Evolutionary conservation across 2,329 filamentous ascomycete species (phyloP).

Genomic region (Diaporthe humulicola): DNA sequence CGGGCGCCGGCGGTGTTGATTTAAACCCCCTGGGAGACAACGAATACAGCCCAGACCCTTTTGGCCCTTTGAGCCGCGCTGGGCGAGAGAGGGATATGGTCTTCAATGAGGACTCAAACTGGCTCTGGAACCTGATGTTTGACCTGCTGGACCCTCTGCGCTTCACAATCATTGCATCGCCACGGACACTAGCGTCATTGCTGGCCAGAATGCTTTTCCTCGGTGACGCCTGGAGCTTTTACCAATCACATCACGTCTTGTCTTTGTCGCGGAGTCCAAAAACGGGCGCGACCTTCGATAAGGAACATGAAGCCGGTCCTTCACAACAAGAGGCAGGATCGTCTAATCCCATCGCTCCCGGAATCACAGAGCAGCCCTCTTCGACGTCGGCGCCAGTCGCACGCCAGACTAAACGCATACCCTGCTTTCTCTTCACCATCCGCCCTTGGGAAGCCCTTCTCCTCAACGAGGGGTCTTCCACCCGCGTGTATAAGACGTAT

Average conservation of each 20-base stretch:
- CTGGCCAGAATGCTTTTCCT: slow-evolving; percentile 69
- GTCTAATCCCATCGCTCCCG: background rate
- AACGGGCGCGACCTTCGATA: background rate
- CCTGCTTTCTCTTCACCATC: slow-evolving; percentile 65
- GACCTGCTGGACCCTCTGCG: slow-evolving; percentile 63
- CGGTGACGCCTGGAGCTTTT: slow-evolving; percentile 73
- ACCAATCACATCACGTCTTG: slow-evolving; percentile 73
- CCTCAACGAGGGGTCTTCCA: slow-evolving; percentile 82
- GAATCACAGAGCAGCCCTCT: background rate
- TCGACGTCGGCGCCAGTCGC: background rate
- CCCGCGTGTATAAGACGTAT: slow-evolving; percentile 78
- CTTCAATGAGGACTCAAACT: slow-evolving; percentile 52
- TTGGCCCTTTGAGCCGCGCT: slow-evolving; percentile 7
- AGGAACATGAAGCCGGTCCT: background rate
- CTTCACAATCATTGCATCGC: slow-evolving; percentile 72
- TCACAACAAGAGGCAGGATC: background rate
- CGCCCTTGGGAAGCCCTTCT: slow-evolving; percentile 74
- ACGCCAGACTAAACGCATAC: slow-evolving; percentile 38
- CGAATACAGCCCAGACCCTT: slow-evolving; percentile 20
- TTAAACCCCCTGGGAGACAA: slow-evolving; percentile 14
- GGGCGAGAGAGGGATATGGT: slow-evolving; percentile 42
- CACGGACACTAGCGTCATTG: slow-evolving; percentile 72
- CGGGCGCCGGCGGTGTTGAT: slow-evolving; percentile 38
- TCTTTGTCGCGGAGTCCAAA: slow-evolving; percentile 54
- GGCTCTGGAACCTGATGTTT: slow-evolving; percentile 71